These are phyloP conservation scores for Curvularia sp. DNA, from an alignment of 2,329 filamentous ascomycete genomes.

Conservation along the genomic window DNA sequence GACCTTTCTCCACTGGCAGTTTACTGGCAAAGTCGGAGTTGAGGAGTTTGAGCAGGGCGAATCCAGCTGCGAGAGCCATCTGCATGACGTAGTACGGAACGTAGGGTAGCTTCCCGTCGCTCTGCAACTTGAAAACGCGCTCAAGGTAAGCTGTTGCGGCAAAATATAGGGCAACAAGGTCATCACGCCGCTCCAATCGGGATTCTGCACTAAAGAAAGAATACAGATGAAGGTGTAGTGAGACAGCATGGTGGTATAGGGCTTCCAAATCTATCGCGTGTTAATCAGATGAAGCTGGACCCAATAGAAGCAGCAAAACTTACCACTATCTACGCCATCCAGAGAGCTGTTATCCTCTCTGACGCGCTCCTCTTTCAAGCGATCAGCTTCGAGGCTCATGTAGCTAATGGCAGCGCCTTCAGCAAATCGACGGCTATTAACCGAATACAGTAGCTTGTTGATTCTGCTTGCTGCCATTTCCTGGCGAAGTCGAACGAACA, in stretches of 20 bases:
- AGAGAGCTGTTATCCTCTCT: conserved; percentile 30
- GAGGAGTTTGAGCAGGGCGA: conserved; percentile 76
- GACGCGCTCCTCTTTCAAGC: conserved; percentile 44
- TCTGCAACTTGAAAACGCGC: conserved; percentile 59
- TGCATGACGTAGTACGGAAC: conserved; percentile 81
- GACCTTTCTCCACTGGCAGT: conserved; percentile 67
- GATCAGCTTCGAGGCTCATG: conserved; percentile 47
- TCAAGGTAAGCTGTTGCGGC: conserved; percentile 74
- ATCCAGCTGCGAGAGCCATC: conserved; percentile 82
- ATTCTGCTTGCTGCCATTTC: conserved; percentile 50
- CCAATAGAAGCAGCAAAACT: conserved; percentile 5
- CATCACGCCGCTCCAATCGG: conserved; percentile 64
- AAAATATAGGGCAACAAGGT: conserved; percentile 77
- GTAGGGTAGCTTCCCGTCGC: conserved; percentile 67
- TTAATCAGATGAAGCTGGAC: conserved; percentile 31
- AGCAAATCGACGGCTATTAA: conserved; percentile 41
- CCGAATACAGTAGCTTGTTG: conserved; percentile 48
- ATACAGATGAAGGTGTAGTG: conserved; percentile 76
- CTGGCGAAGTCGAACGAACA: conserved; percentile 49
- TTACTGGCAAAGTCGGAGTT: conserved; percentile 77
- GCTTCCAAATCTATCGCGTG: conserved; percentile 52
- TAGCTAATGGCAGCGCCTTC: conserved; percentile 43
- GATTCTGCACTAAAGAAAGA: conserved; percentile 82
- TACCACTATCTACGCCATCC: conserved; percentile 47
- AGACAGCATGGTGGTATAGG: conserved; percentile 75